Evolutionary conservation across 371 early-diverging fungal genomes (phyloP).

Genomic region (Batrachochytrium dendrobatidis): DNA sequence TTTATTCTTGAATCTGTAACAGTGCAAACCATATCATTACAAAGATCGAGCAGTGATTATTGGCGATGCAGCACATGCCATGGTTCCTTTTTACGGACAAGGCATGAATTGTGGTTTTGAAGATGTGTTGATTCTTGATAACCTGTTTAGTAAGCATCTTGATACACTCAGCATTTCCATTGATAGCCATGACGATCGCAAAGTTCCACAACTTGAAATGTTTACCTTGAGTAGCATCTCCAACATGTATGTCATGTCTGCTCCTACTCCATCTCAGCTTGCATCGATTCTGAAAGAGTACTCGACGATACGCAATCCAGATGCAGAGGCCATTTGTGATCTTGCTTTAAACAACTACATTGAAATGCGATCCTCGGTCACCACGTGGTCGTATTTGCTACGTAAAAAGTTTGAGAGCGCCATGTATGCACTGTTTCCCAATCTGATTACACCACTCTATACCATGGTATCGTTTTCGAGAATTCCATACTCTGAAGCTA

Average conservation of each 20-base stretch:
- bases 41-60: slow-evolving; percentile 67
- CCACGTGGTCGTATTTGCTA: slow-evolving; percentile 57
- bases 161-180: not conserved
- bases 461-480: slow-evolving; percentile 93
- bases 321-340: slow-evolving; percentile 89
- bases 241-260: not conserved
- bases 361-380: slow-evolving; percentile 89
- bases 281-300: slow-evolving; percentile 51
- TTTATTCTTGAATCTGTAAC: not conserved
- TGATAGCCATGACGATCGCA: not conserved
- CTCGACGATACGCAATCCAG: slow-evolving; percentile 60
- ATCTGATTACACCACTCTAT: slow-evolving; percentile 78
- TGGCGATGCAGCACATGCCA: slow-evolving; percentile 96
- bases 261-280: slow-evolving; percentile 18
- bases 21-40: slow-evolving; percentile 83
- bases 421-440: slow-evolving; percentile 68
- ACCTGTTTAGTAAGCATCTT: slow-evolving; percentile 51
- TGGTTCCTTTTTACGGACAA: slow-evolving; percentile 88
- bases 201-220: not conserved
- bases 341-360: slow-evolving; percentile 89
- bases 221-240: too few species aligned
- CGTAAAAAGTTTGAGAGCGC: slow-evolving; percentile 71
- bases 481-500: slow-evolving; percentile 74
- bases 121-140: slow-evolving; percentile 73
- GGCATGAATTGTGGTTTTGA: slow-evolving; percentile 99